Conservation (phyloP, 352 stramenopile genomes). For the Pythium aquatile region DNA sequence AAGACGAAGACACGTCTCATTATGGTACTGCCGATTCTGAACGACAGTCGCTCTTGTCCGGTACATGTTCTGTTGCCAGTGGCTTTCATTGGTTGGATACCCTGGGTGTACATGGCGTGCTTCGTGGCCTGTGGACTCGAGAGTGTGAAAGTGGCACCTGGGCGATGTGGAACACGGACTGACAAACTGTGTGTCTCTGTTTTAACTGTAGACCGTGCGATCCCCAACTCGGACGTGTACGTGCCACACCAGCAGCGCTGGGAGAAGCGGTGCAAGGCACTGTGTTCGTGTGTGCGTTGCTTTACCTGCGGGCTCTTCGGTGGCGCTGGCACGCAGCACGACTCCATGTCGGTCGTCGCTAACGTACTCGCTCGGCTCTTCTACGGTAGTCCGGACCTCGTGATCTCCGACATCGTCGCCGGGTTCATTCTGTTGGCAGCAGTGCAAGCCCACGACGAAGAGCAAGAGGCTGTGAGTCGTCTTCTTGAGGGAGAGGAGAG, state of each 20-base stretch:
- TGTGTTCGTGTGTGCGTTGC: conserved; percentile 82
- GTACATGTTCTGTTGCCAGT: conserved; percentile 34
- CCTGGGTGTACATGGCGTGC: background rate
- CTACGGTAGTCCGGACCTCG: conserved; percentile 83
- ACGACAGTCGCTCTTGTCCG: conserved; percentile 73
- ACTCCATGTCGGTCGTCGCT: conserved; percentile 87
- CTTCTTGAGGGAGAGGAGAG: conserved; percentile 26
- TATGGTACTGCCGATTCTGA: conserved; percentile 76
- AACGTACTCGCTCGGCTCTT: conserved; percentile 85
- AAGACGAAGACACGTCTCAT: conserved; percentile 25
- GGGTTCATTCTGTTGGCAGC: conserved; percentile 80
- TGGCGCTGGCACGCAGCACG: conserved; percentile 75
- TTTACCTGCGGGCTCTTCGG: conserved; percentile 88
- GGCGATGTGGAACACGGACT: conserved; percentile 2
- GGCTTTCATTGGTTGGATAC: background rate
- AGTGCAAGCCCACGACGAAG: conserved; percentile 79
- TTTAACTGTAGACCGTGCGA: conserved; percentile 38
- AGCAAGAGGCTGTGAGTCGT: conserved; percentile 26
- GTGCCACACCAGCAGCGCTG: conserved; percentile 74
- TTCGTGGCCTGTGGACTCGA: background rate
- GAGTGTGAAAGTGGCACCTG: background rate
- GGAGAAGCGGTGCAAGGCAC: conserved; percentile 67
- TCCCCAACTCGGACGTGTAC: conserved; percentile 80
- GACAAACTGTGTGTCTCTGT: conserved; percentile 15
- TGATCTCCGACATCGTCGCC: conserved; percentile 86